Conservation (phyloP, 2,329 filamentous ascomycete species). For the Aspergillus caelatus region DNA sequence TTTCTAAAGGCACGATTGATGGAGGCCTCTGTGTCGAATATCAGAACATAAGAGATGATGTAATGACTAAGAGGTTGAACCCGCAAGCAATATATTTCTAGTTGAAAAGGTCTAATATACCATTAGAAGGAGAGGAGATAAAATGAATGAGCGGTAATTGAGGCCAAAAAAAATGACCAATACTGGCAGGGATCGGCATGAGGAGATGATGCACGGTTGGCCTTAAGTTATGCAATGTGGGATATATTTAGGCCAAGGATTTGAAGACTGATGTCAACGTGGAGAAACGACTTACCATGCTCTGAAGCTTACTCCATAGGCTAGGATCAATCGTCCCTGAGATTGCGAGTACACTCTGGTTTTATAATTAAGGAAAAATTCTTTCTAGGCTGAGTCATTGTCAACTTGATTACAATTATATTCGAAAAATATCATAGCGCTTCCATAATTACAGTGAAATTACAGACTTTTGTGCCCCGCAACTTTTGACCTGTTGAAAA, state of each 20-base stretch:
- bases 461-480: not conserved
- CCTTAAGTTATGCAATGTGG: not conserved
- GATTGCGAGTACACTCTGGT: not conserved
- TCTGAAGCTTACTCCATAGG: not conserved
- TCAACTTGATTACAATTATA: not conserved
- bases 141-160: not conserved
- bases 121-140: not conserved
- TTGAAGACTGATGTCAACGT: not conserved
- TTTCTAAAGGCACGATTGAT: not conserved
- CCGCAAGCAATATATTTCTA: not conserved
- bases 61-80: not conserved
- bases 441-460: not conserved
- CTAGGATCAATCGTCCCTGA: not conserved
- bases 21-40: not conserved
- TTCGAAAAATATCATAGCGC: not conserved
- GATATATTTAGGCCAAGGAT: not conserved
- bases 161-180: not conserved
- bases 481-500: slow-evolving; percentile 9
- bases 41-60: not conserved
- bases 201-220: not conserved
- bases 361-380: not conserved
- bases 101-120: not conserved
- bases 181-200: not conserved
- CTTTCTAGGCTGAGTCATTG: not conserved
- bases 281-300: not conserved